Percentiles rank a stretch among this genome's conserved stretches.
These are phyloP conservation scores for Psilocybe tampanensis DNA, from an alignment of 768 basidiomycete species.

Conservation along the genomic window DNA sequence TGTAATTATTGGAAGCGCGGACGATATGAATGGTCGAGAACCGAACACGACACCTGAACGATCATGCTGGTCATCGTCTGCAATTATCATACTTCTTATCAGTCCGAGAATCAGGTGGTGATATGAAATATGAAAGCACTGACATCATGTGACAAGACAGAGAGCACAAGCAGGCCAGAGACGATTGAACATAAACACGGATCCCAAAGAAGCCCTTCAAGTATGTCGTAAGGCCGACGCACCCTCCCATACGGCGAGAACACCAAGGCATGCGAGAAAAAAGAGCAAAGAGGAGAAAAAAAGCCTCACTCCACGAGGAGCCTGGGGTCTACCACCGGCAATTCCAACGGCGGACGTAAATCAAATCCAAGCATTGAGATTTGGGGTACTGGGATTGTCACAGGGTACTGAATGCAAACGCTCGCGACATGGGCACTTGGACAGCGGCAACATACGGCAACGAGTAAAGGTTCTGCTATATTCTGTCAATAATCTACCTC, in stretches of 20 bases:
- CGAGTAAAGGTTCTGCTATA: conserved; percentile 7
- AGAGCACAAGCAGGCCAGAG: not conserved
- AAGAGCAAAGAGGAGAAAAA: not conserved
- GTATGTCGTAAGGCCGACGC: not conserved
- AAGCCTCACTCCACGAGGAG: too few relatives aligned
- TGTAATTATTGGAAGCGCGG: not conserved
- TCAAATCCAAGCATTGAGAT: not conserved
- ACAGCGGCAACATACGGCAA: not conserved
- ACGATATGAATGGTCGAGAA: not conserved
- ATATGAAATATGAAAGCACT: not conserved
- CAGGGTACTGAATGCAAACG: not conserved
- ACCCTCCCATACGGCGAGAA: not conserved
- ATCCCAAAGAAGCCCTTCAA: not conserved
- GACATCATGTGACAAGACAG: not conserved
- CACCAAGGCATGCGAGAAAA: not conserved
- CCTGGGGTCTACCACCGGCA: too few relatives aligned
- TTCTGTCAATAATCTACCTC: conserved; percentile 16
- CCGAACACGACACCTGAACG: not conserved
- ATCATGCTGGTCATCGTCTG: not conserved
- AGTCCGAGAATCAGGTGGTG: not conserved
- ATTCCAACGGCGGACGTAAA: not conserved
- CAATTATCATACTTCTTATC: not conserved
- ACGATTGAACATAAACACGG: not conserved
- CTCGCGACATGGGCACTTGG: too few relatives aligned
- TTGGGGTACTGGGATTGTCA: not conserved